Evolutionary conservation across 179 eudicot species (phyloP), one percentile per base, ranked within the genome.

Genomic region (Gypsophila paniculata): DNA sequence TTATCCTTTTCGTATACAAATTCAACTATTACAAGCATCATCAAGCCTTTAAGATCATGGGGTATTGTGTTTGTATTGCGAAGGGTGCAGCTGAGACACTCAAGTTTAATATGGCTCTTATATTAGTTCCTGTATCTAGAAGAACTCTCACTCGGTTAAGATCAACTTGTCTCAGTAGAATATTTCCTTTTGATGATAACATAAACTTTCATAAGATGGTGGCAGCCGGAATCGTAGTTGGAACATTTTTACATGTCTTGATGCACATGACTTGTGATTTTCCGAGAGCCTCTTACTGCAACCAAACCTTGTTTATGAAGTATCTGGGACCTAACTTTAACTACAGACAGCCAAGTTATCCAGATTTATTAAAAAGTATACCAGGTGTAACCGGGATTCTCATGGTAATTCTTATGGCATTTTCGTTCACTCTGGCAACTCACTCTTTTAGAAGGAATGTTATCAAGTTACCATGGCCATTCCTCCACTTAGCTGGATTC

Each of bases 61-160:
- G 98, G 38, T 79, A 88, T 72, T 95, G 99, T 74, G 81, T 89
- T 3, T 95, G 99, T 78, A 69, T 86, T 25, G 96, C 99, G 17
- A 95, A 95, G 68, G 96, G 93, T 4, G 85, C 98, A 5, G 99
- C 90, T 0, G 98, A 95, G 80, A 90, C 96, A 48, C 83, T 89
- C 6, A 95, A 95, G 54, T 86, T 95, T 70, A 95, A 95, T 66
- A 95, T 95, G 99, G 98, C 99, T 48, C 86, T 95, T 21, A 82
- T 95, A 62, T 89, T 95, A 46, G 54, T 95, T 46, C 99, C 99
- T 18, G 99, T 92, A 7, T 95, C 96, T 73, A 86, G 99, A 82
- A 81, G 89, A 81, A 92, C 93, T 25, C 90, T 95, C 4, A 95
- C 99, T 0, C 81, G 74, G 60, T 86, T 95, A 65, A 78, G 98